Evolutionary conservation across 441 rosid species (phyloP), one percentile per base, ranked within the genome.

Genomic region (Syzygium malaccense): DNA sequence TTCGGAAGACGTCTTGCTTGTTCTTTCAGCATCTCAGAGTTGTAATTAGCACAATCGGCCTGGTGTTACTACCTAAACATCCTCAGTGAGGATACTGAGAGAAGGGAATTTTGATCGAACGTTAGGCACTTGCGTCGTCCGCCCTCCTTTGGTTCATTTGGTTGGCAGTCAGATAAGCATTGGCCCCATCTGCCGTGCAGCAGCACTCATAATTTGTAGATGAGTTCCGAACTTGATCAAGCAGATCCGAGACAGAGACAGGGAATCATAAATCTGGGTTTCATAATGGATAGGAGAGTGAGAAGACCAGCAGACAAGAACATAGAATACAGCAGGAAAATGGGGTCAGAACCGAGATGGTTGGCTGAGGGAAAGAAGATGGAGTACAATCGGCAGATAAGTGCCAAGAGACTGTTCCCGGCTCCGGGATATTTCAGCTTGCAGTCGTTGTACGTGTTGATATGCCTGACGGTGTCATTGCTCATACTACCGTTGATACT

Each of bases 401-500:
- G 75, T 26, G 87, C 53, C 26, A 85, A 26, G 55, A 54, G 80
- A 49, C 87, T 93, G 11, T 48, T 87, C 86, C 78, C 41, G 30
- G 91, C 83, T 37, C 37, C 94, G 8, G 93, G 94, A 91, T 94
- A 95, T 88, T 97, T 95, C 90, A 94, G 98, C 90, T 84, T 96
- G 90, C 96, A 95, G 56, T 94, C 99, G 14, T 85, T 95, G 91
- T 88, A 95, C 56, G 32, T 96, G 90, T 95, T 97, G 68, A 55
- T 94, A 18, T 93, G 97, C 89, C 92, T 96, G 48, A 95, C 99
- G 9, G 97, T 94, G 12, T 96, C 97, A 0, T 91, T 97, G 90
- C 92, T 97, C 91, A 92, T 97, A 87, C 93, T 97, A 30, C 99
- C 99, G 6, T 89, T 97, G 95, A 91, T 97, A 60, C 95, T 97